A percentile compares a stretch with the other conserved stretches of the same genome.
phyloP scores from a whole-genome alignment of 1,284 basidiomycete genomes.

The Cryptococcus floricola region DNA sequence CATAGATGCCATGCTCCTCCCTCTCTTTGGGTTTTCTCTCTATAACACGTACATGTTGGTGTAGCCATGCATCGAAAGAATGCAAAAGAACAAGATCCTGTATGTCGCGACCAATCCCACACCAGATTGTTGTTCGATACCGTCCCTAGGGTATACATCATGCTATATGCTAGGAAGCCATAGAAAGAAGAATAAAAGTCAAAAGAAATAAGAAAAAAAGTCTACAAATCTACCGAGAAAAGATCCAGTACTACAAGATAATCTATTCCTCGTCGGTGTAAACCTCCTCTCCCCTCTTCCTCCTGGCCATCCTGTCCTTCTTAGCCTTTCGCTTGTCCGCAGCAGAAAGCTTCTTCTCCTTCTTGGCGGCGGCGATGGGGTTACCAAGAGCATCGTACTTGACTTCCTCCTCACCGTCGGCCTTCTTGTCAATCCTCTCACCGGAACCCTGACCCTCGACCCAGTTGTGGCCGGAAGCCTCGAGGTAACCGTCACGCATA shows the following conservation, averaged over 20 bases:
- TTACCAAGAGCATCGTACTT: slow-evolving; percentile 93
- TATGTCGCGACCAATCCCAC: no score
- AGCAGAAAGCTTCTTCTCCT: slow-evolving; percentile 73
- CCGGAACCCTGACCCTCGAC: slow-evolving; percentile 95
- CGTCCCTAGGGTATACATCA: no score
- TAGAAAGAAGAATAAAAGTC: no score
- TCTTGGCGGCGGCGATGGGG: slow-evolving; percentile 81
- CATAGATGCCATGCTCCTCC: no score
- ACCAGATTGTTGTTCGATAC: no score
- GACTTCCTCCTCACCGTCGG: slow-evolving; percentile 81
- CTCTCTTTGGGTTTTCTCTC: no score
- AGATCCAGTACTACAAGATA: slow-evolving; percentile 16
- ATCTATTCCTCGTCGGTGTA: slow-evolving; percentile 45
- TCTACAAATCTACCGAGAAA: no score
- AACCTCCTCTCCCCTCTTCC: slow-evolving; percentile 51
- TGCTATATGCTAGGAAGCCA: no score
- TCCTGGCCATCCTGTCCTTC: slow-evolving; percentile 91
- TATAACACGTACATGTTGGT: no score
- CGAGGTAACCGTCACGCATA: slow-evolving; percentile 86
- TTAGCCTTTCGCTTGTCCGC: slow-evolving; percentile 79
- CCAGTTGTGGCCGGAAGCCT: slow-evolving; percentile 97
- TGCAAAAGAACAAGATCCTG: no score
- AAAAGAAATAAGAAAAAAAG: no score
- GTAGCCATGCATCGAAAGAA: no score
- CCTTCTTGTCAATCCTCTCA: slow-evolving; percentile 80